Evolutionary conservation across 495 filamentous ascomycete species (phyloP), one percentile per base, ranked within the genome.

Genomic region (Extremus antarcticus): DNA sequence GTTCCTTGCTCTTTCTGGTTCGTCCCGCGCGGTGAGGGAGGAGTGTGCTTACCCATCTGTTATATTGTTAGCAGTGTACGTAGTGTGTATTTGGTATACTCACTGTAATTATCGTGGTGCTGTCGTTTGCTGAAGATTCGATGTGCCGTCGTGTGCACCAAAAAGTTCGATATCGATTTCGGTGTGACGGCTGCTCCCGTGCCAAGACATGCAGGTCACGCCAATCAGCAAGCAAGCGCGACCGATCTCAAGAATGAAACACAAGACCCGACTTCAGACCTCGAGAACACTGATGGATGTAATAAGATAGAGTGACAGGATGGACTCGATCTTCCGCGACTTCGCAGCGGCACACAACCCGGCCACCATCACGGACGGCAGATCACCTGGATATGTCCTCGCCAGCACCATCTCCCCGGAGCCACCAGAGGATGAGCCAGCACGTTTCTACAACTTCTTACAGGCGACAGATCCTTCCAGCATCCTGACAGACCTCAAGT

Each of bases 381-480:
- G 38, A 2, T 21, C 19, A 2, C 3, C 7, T 4, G 88, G 87
- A 49, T 79, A 80, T 60, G 71, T 66, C 24, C 78, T 95, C 16
- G 81, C 87, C 32, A 71, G 76, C 45, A 83, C 86, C 13, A 70
- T 95, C 50, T 82, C 76, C 2, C 88, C 90, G 39, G 73, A 83
- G 53, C 63, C 79, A 23, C 74, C 84, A 13, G 48, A 71, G 0
- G 68, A 77, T 25, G 66, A 85, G 48, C 74, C 79, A 22, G 68
- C 75, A 35, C 78, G 81, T 45, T 72, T 94, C 23, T 83, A 81
- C 66, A 68, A 72, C 48, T 76, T 77, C 53, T 73, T 74, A 38
- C 80, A 80, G 43, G 76, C 76, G 53, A 75, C 77, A n/a, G 82
- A 82, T 56, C 63, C 78, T 11, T 71, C 76, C 43, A 70, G 74